Conservation (phyloP, 805 yeast genomes). For the Brettanomyces naardenensis region DNA sequence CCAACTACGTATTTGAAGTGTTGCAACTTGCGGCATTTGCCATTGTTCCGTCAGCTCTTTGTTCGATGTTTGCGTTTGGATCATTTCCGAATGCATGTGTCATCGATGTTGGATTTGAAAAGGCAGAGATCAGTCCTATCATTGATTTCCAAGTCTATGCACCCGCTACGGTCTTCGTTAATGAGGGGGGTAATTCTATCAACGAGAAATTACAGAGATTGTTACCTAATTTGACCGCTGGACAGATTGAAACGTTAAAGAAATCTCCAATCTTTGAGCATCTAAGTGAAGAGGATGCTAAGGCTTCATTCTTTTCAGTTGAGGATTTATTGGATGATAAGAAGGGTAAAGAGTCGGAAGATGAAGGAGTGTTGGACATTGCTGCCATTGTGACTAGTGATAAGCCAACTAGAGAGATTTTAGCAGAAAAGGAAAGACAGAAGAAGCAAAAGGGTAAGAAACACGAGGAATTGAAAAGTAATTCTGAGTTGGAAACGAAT, state of each 20-base stretch:
- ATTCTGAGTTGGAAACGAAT: conserved; percentile 69
- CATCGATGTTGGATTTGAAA: conserved; percentile 71
- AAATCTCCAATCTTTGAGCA: conserved; percentile 72
- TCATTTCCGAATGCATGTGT: conserved; percentile 57
- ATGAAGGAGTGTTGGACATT: conserved; percentile 76
- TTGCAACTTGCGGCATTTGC: conserved; percentile 68
- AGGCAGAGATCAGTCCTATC: conserved; percentile 76
- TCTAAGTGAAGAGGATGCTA: conserved; percentile 56
- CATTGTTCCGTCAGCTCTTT: conserved; percentile 58
- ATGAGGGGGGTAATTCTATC: conserved; percentile 60
- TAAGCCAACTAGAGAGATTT: conserved; percentile 45
- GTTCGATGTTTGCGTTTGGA: conserved; percentile 69
- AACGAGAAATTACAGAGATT: conserved; percentile 41
- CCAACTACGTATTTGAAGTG: conserved; percentile 68
- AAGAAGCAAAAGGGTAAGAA: conserved; percentile 11
- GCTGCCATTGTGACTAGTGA: conserved; percentile 83
- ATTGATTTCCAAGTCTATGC: conserved; percentile 58
- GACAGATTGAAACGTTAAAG: conserved; percentile 71
- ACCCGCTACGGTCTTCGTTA: conserved; percentile 32
- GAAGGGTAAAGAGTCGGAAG: conserved; percentile 26
- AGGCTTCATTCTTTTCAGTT: conserved; percentile 52
- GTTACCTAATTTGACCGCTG: conserved; percentile 49
- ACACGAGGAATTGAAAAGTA: conserved; percentile 27
- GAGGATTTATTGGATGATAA: conserved; percentile 34
- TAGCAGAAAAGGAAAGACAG: conserved; percentile 22